Evolutionary conservation across 2,329 filamentous ascomycete species (phyloP).

Genomic region (Aspergillus glaucus): DNA sequence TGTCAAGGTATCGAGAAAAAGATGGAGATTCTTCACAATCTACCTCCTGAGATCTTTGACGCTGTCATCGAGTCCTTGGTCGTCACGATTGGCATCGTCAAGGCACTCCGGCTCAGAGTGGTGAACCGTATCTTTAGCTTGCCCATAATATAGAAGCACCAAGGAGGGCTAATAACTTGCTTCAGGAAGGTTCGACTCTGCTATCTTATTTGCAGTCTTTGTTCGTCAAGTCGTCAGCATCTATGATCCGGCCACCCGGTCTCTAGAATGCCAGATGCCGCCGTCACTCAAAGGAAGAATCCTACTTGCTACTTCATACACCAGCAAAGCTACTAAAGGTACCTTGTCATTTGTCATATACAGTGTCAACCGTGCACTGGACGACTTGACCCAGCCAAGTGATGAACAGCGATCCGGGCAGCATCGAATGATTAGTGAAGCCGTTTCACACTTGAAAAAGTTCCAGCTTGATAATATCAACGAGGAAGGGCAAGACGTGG

Average conservation of each 20-base stretch:
- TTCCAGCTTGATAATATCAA: background rate
- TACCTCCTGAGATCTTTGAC: background rate
- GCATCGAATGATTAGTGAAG: background rate
- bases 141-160: background rate
- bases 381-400: background rate
- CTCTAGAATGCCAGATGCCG: background rate
- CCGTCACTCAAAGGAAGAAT: background rate
- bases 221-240: background rate
- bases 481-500: background rate
- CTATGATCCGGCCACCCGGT: background rate
- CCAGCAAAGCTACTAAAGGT: background rate
- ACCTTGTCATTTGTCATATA: background rate
- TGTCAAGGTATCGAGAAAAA: too few species aligned
- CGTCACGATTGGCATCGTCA: background rate
- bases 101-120: background rate
- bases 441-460: background rate
- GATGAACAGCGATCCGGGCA: background rate
- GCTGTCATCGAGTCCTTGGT: background rate
- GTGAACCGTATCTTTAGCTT: background rate
- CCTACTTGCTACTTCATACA: background rate
- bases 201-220: background rate
- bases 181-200: background rate
- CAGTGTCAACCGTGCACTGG: background rate
- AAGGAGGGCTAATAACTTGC: background rate
- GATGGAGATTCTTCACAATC: background rate